Evolutionary conservation across 2,329 filamentous ascomycete species (phyloP), one percentile per base, ranked within the genome.

Genomic region (Botrytis pseudocinerea): DNA sequence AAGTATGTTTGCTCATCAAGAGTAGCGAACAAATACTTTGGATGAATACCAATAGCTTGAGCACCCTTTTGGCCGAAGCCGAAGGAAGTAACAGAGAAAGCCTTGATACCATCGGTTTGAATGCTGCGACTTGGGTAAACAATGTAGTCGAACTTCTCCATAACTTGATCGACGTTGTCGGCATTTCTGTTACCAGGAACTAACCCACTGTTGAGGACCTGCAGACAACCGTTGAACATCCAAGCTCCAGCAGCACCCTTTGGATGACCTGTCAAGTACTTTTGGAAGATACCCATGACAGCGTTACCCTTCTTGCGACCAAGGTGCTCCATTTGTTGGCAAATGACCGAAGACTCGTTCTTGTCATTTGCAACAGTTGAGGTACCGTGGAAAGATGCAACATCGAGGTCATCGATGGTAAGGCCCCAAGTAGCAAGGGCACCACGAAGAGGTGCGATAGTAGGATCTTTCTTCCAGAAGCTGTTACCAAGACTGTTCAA

Each of bases 21-120:
- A n/a, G 93, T 92, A 66, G 96, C 96, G 79, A 92, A 99, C 73
- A 99, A 89, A 83, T 98, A 99, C 84, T 93, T 95, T 81, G 97
- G 94, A 83, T 99, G 96, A 70, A 99, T 92, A 87, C 95, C 96
- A 80, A 99, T 97, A 61, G 93, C 95, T 84, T 99, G 97, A 40
- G 96, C 93, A 81, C 96, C 96, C 90, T 99, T 99, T 84, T 99
- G 96, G 78, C 96, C 96, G 87, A 99, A 99, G 84, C 96, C 96
- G 83, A 99, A 99, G 0, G 97, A 99, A 10, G 97, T 99, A 76
- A 99, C 94, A 1, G 94, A 97, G 88, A 99, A 98, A 22, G 96
- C 97, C 86, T 98, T 99, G 87, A 99, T 88, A 76, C 96, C 96
- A 80, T 99, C 96, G 12, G 96, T 99, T 86, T 99, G 96, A 79